phyloP scores from a whole-genome alignment of 345 rosid species.

The Draba incana region DNA sequence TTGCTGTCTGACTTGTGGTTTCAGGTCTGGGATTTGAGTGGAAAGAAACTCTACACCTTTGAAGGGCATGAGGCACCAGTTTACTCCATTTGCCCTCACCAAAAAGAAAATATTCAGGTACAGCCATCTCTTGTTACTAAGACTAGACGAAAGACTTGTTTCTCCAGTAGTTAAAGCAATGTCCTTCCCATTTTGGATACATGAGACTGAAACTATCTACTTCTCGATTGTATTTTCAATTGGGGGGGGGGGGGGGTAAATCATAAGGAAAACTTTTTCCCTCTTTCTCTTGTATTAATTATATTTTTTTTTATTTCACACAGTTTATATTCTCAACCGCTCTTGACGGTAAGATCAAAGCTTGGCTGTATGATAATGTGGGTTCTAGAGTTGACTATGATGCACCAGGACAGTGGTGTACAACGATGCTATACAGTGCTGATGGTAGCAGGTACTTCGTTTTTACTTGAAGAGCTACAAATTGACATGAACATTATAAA shows the following conservation, averaged over 20 bases:
- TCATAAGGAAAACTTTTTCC: slow-evolving; percentile 1
- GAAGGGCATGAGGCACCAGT: slow-evolving; percentile 74
- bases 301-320: slow-evolving; percentile 17
- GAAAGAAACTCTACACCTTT: slow-evolving; percentile 49
- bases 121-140: background rate
- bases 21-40: slow-evolving; percentile 70
- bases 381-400: slow-evolving; percentile 92
- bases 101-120: slow-evolving; percentile 49
- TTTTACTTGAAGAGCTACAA: slow-evolving; percentile 14
- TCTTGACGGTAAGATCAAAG: slow-evolving; percentile 86
- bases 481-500: slow-evolving; percentile 3
- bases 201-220: background rate
- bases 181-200: slow-evolving; percentile 7
- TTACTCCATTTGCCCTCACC: slow-evolving; percentile 61
- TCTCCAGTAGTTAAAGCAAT: background rate
- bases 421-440: slow-evolving; percentile 83
- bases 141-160: background rate
- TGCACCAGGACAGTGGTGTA: slow-evolving; percentile 83
- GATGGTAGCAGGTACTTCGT: slow-evolving; percentile 72
- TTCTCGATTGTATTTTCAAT: background rate
- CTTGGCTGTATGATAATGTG: slow-evolving; percentile 79
- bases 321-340: slow-evolving; percentile 95
- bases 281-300: slow-evolving; percentile 5
- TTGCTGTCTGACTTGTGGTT: slow-evolving; percentile 18
- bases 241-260: slow-evolving; percentile 14